A percentile compares a stretch with the other conserved stretches of the same genome.
Conservation (phyloP, 2,329 filamentous ascomycete species). For the Penicillium fuscoglaucum region DNA sequence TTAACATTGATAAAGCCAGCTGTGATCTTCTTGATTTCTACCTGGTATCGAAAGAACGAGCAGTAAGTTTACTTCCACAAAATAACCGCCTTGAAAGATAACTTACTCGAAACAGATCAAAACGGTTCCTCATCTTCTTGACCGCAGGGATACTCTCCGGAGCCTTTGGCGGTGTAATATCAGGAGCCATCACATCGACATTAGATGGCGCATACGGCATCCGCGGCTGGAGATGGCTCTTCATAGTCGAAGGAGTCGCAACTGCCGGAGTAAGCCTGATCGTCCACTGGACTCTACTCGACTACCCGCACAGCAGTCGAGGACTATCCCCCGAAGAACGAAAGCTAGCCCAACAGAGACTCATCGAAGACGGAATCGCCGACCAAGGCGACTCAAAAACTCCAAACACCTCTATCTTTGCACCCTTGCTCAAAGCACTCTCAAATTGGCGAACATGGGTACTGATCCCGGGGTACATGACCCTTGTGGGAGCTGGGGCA, state of each 20-base stretch:
- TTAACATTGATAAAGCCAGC: background rate
- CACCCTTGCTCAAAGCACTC: background rate
- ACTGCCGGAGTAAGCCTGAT: conserved; percentile 5
- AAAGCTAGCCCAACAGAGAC: conserved; percentile 1
- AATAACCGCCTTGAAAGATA: background rate
- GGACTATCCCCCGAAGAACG: conserved; percentile 1
- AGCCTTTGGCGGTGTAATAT: conserved; percentile 9
- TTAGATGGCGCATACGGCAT: conserved; percentile 7
- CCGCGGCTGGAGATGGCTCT: conserved; percentile 12
- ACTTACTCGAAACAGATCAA: background rate
- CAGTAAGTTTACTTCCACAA: background rate
- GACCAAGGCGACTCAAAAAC: background rate
- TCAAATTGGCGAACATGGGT: conserved; percentile 9
- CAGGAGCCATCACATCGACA: conserved; percentile 4
- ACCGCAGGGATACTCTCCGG: conserved; percentile 9
- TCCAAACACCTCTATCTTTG: background rate
- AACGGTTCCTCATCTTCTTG: conserved; percentile 5
- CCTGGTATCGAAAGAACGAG: conserved; percentile 10
- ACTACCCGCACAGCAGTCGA: conserved; percentile 7
- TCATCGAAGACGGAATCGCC: conserved; percentile 4
- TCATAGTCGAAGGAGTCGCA: conserved; percentile 10
- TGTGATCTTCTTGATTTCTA: conserved; percentile 9
- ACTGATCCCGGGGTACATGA: conserved; percentile 2
- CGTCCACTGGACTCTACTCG: conserved; percentile 1
- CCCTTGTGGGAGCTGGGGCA: conserved; percentile 1